A percentile compares a stretch with the other conserved stretches of the same genome.
Conservation (phyloP, 352 stramenopile genomes). For the Globisporangium canariense region DNA sequence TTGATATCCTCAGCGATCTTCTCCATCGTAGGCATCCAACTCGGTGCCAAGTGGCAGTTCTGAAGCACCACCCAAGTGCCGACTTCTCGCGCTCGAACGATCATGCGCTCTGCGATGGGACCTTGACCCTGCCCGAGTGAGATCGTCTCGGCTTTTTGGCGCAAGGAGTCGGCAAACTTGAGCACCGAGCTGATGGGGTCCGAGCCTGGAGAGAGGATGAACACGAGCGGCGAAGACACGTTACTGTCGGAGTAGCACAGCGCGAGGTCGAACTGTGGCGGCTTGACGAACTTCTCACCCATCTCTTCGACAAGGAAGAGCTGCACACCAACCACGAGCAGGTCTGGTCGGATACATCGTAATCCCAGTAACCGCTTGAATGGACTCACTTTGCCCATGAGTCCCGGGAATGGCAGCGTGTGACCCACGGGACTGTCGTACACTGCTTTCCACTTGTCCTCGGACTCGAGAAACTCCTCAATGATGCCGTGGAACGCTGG, state of each 20-base stretch:
- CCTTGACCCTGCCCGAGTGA: constrained; percentile 92
- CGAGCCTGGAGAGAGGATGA: constrained; percentile 89
- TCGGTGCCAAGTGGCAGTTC: constrained; percentile 88
- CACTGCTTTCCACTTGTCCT: constrained; percentile 83
- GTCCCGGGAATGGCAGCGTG: constrained; percentile 69
- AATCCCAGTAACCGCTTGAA: constrained; percentile 80
- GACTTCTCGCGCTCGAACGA: constrained; percentile 69
- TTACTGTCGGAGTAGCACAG: constrained; percentile 87
- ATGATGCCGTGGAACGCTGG: constrained; percentile 77
- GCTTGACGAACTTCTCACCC: constrained; percentile 91
- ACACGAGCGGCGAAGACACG: constrained; percentile 87
- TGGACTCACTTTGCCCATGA: constrained; percentile 54
- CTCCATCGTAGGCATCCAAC: constrained; percentile 94
- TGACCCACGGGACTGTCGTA: constrained; percentile 86
- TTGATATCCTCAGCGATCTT: constrained; percentile 88
- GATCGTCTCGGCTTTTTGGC: constrained; percentile 83
- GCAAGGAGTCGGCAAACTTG: constrained; percentile 81
- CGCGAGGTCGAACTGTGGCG: constrained; percentile 85
- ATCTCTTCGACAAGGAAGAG: constrained; percentile 88
- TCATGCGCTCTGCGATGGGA: constrained; percentile 89
- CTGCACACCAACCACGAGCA: constrained; percentile 88
- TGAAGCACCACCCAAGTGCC: constrained; percentile 91
- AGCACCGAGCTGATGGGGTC: constrained; percentile 91
- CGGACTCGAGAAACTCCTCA: constrained; percentile 74
- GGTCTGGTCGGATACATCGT: constrained; percentile 80